A percentile compares a stretch with the other conserved stretches of the same genome.
Evolutionary conservation across 768 basidiomycete species (phyloP).

Genomic region (Naganishia antarctica): DNA sequence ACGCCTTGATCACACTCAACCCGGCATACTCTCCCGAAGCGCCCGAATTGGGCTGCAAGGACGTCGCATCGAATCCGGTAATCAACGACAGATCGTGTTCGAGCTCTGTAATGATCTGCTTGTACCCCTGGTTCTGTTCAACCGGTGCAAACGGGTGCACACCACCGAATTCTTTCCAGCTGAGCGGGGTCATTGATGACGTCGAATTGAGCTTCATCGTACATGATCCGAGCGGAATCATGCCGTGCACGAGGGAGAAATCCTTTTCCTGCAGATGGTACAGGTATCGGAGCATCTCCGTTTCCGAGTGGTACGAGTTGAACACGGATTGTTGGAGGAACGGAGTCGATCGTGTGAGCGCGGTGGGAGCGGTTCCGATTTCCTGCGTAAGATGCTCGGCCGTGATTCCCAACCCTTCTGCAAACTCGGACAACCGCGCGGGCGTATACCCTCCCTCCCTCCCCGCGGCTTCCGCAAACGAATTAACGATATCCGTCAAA

Average conservation of each 20-base stretch:
- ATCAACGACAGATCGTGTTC: constrained; percentile 85
- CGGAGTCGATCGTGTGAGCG: constrained; percentile 54
- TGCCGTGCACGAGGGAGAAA: constrained; percentile 85
- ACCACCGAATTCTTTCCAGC: constrained; percentile 82
- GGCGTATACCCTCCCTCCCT: constrained; percentile 34
- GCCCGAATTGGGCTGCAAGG: constrained; percentile 97
- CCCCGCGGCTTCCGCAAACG: constrained; percentile 63
- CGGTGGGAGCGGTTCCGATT: constrained; percentile 49
- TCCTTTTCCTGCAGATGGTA: constrained; percentile 91
- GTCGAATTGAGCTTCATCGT: constrained; percentile 99
- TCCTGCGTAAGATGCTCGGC: constrained; percentile 54
- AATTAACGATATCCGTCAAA: constrained; percentile 69
- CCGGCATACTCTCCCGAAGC: constrained; percentile 97
- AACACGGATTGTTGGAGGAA: constrained; percentile 85
- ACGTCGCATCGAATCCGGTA: constrained; percentile 93
- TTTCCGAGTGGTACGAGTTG: constrained; percentile 96
- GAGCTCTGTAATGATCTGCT: constrained; percentile 77
- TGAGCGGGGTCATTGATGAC: constrained; percentile 93
- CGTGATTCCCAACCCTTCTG: constrained; percentile 52
- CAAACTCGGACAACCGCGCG: constrained; percentile 29
- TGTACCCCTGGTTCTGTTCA: constrained; percentile 85
- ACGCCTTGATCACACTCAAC: constrained; percentile 87
- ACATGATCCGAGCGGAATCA: constrained; percentile 93
- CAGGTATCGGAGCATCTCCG: constrained; percentile 96
- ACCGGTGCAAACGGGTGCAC: constrained; percentile 90